phyloP scores from a whole-genome alignment of 2,329 filamentous ascomycete species.

The Phoma sp. region DNA sequence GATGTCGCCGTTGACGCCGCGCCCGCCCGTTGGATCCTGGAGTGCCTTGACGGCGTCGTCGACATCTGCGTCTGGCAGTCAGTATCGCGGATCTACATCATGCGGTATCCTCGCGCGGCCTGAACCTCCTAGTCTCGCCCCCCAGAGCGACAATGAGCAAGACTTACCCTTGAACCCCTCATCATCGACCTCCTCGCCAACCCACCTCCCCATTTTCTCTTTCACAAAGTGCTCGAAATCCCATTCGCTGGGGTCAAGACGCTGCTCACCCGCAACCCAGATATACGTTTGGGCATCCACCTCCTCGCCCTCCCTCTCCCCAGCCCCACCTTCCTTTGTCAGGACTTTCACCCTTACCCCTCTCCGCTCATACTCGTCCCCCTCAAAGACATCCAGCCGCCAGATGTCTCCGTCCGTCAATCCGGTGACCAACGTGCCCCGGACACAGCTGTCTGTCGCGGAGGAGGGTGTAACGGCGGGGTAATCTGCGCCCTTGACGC shows the following conservation, averaged over 20 bases:
- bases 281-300: conserved; percentile 59
- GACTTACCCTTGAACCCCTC: conserved; percentile 53
- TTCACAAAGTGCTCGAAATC: conserved; percentile 82
- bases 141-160: not conserved
- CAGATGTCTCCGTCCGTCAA: conserved; percentile 77
- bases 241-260: conserved; percentile 79
- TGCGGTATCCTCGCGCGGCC: no score
- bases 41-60: conserved; percentile 51
- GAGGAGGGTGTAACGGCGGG: conserved; percentile 69
- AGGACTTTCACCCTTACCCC: conserved; percentile 55
- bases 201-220: conserved; percentile 72
- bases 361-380: conserved; percentile 69
- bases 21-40: conserved; percentile 53
- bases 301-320: conserved; percentile 40
- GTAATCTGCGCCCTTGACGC: conserved; percentile 75
- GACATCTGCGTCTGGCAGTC: conserved; percentile 44
- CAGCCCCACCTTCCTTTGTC: conserved; percentile 5
- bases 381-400: conserved; percentile 83
- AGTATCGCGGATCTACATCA: not conserved
- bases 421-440: conserved; percentile 76
- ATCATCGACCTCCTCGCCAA: conserved; percentile 52
- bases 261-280: conserved; percentile 52
- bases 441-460: conserved; percentile 56
- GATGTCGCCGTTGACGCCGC: conserved; percentile 51
- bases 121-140: no score